phyloP scores from a whole-genome alignment of 768 basidiomycete species.

The Boletus vinaceobasis region DNA sequence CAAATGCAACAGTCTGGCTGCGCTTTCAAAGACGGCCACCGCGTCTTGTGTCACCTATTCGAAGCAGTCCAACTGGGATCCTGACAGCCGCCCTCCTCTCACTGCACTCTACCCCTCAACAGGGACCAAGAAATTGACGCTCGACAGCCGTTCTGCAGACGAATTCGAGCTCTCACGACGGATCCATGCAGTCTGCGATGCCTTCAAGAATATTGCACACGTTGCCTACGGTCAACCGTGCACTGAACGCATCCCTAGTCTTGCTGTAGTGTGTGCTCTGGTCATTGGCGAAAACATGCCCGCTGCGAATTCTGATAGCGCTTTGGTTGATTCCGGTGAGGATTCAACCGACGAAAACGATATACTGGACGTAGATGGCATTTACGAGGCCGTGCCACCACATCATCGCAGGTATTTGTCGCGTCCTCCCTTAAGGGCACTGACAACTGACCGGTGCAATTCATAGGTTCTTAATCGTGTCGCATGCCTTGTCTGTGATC shows the following conservation, averaged over 20 bases:
- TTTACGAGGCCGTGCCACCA: constrained; percentile 54
- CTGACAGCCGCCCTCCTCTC: constrained; percentile 31
- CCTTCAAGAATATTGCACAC: constrained; percentile 49
- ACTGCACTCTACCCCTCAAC: constrained; percentile 38
- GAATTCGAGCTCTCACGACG: constrained; percentile 44
- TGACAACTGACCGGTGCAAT: constrained; percentile 1
- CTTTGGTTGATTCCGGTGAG: constrained; percentile 18
- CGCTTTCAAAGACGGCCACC: constrained; percentile 18
- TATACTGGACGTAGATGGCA: constrained; percentile 29
- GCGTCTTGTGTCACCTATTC: constrained; percentile 14
- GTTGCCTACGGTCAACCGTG: constrained; percentile 29
- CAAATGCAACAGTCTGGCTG: constrained; percentile 41
- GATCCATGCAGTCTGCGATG: constrained; percentile 53
- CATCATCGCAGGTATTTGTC: constrained; percentile 46
- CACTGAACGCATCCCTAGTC: constrained; percentile 29
- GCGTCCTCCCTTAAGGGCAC: constrained; percentile 2
- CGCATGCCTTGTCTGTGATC: constrained; percentile 51
- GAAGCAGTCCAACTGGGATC: constrained; percentile 20
- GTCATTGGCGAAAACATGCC: constrained; percentile 48
- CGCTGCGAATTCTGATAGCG: constrained; percentile 10
- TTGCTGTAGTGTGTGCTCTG: constrained; percentile 46
- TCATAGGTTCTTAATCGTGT: constrained; percentile 46
- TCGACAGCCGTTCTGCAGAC: constrained; percentile 33
- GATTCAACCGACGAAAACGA: constrained; percentile 25
- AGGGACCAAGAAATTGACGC: constrained; percentile 32